Conservation (phyloP, 1,139 yeast species). For the Scheffersomyces quercinus region DNA sequence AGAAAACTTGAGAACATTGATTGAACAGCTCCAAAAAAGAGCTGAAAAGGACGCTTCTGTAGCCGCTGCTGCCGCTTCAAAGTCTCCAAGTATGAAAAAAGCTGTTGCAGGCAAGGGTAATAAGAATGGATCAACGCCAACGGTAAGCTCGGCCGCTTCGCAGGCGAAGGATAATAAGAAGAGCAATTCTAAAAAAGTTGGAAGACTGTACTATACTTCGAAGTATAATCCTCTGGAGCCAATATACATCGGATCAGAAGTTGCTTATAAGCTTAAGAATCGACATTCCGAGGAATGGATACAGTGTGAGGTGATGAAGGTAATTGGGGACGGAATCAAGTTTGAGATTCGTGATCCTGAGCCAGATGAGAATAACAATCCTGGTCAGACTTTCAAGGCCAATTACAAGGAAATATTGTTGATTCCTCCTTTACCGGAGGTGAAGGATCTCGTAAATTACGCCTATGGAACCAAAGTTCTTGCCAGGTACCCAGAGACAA, state of each 20-base stretch:
- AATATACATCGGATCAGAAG: conserved; percentile 71
- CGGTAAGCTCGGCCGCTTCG: background rate
- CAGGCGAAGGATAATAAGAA: conserved; percentile 16
- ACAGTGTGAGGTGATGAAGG: conserved; percentile 84
- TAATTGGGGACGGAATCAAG: conserved; percentile 72
- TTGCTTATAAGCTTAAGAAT: conserved; percentile 77
- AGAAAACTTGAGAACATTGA: conserved; percentile 36
- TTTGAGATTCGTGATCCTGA: conserved; percentile 95
- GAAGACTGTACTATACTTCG: conserved; percentile 43
- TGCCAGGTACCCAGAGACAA: conserved; percentile 96
- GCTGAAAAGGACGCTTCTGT: conserved; percentile 6
- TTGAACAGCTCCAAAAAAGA: conserved; percentile 23
- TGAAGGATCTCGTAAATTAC: conserved; percentile 52
- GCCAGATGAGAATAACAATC: conserved; percentile 90
- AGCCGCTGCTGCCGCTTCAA: conserved; percentile 3
- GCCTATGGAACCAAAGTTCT: conserved; percentile 80
- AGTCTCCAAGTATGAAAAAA: background rate
- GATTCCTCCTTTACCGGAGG: conserved; percentile 57
- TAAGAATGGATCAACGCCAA: conserved; percentile 4
- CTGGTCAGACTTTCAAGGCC: conserved; percentile 86
- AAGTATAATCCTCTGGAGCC: conserved; percentile 63
- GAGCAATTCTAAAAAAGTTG: conserved; percentile 30
- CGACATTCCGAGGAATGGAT: conserved; percentile 89
- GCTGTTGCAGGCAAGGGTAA: conserved; percentile 8
- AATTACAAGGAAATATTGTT: conserved; percentile 76